Percentiles rank a stretch among this genome's conserved stretches.
These are phyloP conservation scores for Nymphaea thermarum DNA, from an alignment of 164 flowering plant genomes.

Conservation along the genomic window DNA sequence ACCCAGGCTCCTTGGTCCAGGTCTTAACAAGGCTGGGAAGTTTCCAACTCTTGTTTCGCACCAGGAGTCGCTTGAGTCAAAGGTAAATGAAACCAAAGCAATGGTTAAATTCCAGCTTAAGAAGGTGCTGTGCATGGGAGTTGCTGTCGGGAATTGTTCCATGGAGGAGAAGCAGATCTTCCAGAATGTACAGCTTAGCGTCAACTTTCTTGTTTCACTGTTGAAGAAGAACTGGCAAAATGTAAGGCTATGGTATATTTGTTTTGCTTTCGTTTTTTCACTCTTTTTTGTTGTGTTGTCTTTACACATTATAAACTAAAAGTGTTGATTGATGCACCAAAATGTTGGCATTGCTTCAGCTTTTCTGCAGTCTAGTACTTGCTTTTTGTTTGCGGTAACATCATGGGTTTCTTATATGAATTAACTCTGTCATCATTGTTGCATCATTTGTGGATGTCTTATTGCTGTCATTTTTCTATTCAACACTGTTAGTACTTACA, in stretches of 20 bases:
- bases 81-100: constrained; percentile 67
- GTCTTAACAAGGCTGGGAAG: constrained; percentile 73
- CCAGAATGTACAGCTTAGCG: constrained; percentile 64
- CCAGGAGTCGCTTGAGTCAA: constrained; percentile 58
- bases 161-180: constrained; percentile 84
- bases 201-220: constrained; percentile 60
- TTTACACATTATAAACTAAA: neutral
- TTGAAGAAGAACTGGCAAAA: constrained; percentile 82
- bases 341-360: neutral
- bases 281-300: neutral
- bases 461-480: no score
- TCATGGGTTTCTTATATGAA: neutral
- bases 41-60: constrained; percentile 68
- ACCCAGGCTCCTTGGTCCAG: constrained; percentile 52
- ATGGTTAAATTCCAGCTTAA: constrained; percentile 67
- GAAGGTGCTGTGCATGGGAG: constrained; percentile 84
- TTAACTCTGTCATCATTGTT: no score
- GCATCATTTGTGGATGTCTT: no score
- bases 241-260: constrained; percentile 24
- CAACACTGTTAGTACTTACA: no score
- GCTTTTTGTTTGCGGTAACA: no score
- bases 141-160: constrained; percentile 56
- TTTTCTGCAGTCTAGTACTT: no score
- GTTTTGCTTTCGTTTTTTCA: neutral
- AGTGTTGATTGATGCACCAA: neutral